phyloP scores from a whole-genome alignment of 805 yeast species.

The Wickerhamiella lipophila region DNA sequence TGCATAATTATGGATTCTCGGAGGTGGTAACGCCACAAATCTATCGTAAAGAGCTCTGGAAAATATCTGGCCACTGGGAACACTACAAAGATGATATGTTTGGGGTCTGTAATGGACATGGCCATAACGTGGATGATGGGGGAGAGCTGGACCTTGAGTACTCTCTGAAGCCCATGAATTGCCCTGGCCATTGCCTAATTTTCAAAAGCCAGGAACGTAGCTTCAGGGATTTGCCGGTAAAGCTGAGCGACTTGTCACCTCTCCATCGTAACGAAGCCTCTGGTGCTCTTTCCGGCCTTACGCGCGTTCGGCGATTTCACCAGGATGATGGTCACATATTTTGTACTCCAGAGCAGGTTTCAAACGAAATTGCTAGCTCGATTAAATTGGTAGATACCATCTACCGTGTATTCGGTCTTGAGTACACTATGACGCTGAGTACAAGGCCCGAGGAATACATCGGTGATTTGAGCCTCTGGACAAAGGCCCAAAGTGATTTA shows the following conservation, averaged over 20 bases:
- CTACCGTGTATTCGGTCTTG: conserved; percentile 55
- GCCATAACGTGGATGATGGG: conserved; percentile 2
- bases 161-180: conserved; percentile 77
- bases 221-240: conserved; percentile 72
- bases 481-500: conserved; percentile 61
- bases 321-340: conserved; percentile 98
- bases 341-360: conserved; percentile 68
- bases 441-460: conserved; percentile 75
- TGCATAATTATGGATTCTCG: conserved; percentile 65
- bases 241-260: conserved; percentile 81
- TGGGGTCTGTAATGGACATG: conserved; percentile 41
- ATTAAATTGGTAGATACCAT: conserved; percentile 62
- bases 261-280: conserved; percentile 89
- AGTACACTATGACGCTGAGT: conserved; percentile 56
- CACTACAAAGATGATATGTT: conserved; percentile 94
- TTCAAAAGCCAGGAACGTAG: conserved; percentile 66
- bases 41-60: conserved; percentile 74
- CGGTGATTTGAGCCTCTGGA: conserved; percentile 71
- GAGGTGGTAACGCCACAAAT: conserved; percentile 90
- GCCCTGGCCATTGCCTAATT: conserved; percentile 70
- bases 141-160: conserved; percentile 34
- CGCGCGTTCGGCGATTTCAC: conserved; percentile 88
- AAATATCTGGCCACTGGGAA: conserved; percentile 90
- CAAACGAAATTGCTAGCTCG: conserved; percentile 57
- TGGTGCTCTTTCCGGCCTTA: conserved; percentile 85